Conservation (phyloP, 2,329 filamentous ascomycete genomes). For the Monosporascus cannonballus region DNA sequence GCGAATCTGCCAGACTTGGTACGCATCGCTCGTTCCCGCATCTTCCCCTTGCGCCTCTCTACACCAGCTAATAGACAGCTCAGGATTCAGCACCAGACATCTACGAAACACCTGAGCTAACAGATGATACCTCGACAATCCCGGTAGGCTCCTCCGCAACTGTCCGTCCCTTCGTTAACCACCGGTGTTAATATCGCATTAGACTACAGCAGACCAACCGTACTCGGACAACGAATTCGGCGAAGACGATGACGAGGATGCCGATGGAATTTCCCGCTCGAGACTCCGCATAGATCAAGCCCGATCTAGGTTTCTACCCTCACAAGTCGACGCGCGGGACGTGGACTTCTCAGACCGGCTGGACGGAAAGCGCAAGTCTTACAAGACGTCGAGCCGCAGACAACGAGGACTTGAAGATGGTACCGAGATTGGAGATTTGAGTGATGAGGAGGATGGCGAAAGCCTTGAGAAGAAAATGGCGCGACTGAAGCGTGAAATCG, state of each 20-base stretch:
- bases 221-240: conserved; percentile 58
- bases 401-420: conserved; percentile 58
- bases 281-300: conserved; percentile 73
- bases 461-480: conserved; percentile 73
- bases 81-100: conserved; percentile 90
- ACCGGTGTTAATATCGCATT: conserved; percentile 15
- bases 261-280: conserved; percentile 65
- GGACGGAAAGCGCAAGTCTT: conserved; percentile 74
- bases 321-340: conserved; percentile 67
- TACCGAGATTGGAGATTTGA: conserved; percentile 66
- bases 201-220: conserved; percentile 51
- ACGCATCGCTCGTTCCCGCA: conserved; percentile 14
- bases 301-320: conserved; percentile 69
- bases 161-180: neutral
- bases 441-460: conserved; percentile 65
- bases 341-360: conserved; percentile 90
- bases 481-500: conserved; percentile 68
- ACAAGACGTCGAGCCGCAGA: conserved; percentile 66
- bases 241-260: conserved; percentile 56
- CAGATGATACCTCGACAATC: conserved; percentile 81
- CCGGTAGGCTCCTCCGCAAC: conserved; percentile 49
- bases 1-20: conserved; percentile 76
- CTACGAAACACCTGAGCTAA: conserved; percentile 92
- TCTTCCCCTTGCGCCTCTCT: neutral
- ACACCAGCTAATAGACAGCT: conserved; percentile 1